Evolutionary conservation across 371 early-diverging fungal species (phyloP).

Genomic region (Rhizopus sp.): DNA sequence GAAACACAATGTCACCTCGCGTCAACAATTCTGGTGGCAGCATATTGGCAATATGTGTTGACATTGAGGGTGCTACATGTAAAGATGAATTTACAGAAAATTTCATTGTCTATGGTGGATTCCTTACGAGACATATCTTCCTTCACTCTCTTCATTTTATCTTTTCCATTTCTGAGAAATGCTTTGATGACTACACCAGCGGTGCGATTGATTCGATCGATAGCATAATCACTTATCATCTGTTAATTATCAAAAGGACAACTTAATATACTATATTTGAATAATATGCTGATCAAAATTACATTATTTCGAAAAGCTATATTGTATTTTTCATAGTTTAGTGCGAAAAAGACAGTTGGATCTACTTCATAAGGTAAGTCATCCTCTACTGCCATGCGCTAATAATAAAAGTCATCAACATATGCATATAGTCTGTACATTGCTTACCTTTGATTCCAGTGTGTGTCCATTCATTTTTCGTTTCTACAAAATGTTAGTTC

Average conservation of each 20-base stretch:
- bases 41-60: conserved; percentile 54
- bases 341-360: conserved; percentile 58
- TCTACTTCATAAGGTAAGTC: conserved; percentile 49
- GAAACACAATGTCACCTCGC: conserved; percentile 54
- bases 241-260: conserved; percentile 1
- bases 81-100: neutral
- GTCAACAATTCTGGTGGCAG: conserved; percentile 53
- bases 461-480: too few relatives aligned
- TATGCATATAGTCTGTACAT: too few relatives aligned
- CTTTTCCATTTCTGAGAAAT: conserved; percentile 55
- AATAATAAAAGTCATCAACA: too few relatives aligned
- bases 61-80: conserved; percentile 45
- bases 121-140: conserved; percentile 39
- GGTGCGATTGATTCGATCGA: conserved; percentile 62
- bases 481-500: too few relatives aligned
- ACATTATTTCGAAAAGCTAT: conserved; percentile 73
- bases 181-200: conserved; percentile 65
- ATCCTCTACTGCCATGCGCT: too few relatives aligned
- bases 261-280: too few relatives aligned
- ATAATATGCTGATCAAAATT: too few relatives aligned
- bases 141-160: conserved; percentile 46
- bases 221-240: conserved; percentile 44
- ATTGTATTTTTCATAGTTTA: conserved; percentile 76
- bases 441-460: too few relatives aligned
- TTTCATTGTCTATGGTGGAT: too few relatives aligned